These are phyloP conservation scores for Pochonia chlamydosporia DNA, from an alignment of 2,329 filamentous ascomycete genomes.

Conservation along the genomic window DNA sequence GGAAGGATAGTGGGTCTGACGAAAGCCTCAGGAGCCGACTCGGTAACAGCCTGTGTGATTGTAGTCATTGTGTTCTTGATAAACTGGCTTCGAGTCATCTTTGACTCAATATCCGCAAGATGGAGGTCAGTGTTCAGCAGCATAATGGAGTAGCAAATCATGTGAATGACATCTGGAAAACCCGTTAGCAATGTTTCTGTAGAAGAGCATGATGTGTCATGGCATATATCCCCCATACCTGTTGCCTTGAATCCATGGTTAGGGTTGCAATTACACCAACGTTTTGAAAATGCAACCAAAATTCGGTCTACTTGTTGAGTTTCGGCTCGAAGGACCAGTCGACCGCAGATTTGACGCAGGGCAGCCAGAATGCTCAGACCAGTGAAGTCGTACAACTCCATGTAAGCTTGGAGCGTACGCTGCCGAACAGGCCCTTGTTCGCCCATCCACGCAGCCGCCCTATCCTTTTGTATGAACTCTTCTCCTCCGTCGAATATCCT, in stretches of 20 bases:
- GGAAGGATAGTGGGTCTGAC: conserved; percentile 53
- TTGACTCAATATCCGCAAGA: conserved; percentile 87
- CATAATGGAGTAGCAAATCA: conserved; percentile 93
- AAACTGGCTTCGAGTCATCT: conserved; percentile 94
- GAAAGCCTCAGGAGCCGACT: conserved; percentile 64
- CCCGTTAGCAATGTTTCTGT: not conserved
- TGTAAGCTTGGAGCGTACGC: conserved; percentile 67
- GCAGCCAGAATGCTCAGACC: conserved; percentile 74
- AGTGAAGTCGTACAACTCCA: conserved; percentile 85
- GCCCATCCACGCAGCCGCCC: conserved; percentile 84
- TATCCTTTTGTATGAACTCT: conserved; percentile 70
- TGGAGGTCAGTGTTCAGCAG: conserved; percentile 95
- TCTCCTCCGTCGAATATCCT: conserved; percentile 83
- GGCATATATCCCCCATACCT: conserved; percentile 46
- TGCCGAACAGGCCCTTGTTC: conserved; percentile 59
- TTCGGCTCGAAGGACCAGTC: conserved; percentile 80
- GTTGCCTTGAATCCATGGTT: conserved; percentile 87
- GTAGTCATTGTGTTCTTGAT: conserved; percentile 95
- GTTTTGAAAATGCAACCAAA: conserved; percentile 76
- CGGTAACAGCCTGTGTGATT: conserved; percentile 68
- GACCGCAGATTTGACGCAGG: conserved; percentile 73
- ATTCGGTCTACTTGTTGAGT: conserved; percentile 97
- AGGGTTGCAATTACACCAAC: conserved; percentile 92
- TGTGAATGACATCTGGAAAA: conserved; percentile 75
- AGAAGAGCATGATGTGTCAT: not conserved